Base-by-base conservation (phyloP, 2,329 filamentous ascomycete genomes). In the Fusarium papillatum region DNA sequence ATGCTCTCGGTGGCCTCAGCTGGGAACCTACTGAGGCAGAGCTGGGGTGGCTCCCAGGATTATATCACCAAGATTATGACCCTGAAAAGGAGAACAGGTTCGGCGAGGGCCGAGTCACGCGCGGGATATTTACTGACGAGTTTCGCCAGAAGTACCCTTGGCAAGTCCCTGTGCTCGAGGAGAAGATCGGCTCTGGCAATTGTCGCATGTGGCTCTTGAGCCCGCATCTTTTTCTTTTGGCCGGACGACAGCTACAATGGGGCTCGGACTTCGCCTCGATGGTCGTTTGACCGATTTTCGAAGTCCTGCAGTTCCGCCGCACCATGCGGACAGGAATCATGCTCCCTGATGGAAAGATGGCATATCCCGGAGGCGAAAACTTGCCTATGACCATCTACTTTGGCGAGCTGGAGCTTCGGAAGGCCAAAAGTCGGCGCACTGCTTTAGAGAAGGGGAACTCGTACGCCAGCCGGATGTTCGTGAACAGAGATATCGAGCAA, bases 281-380 rank as follows among this genome's bases (percentile, higher is more conserved):
- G 34, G 60, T 60, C 10, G 22, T 66, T 3, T 16, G 39, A 3
- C 39, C 16, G 2, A 64, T 71, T n/a, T 29, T 67, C 10, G 22
- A 10, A 5, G 10, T 24, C 4, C 5, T 67, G 7, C 60, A 71
- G 10, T 53, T 71, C 24, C 63, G 48, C 2, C 46, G 59, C 4
- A 67, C 69, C 1, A 67, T 71, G 69, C 16, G 34, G 9, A 59
- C 59, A 2, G 19, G 9, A 2, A 9, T 64, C 8, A 19, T 17
- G 5, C n/a, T 67, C 8, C 64, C 69, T 4, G 64, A 71, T 24
- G 64, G 57, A 13, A 59, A 22, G 16, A 60, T 4, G 50, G 50
- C 64, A 10, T 67, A 38, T 22, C 64, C 69, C 4, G 26, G 19
- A 19, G 19, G 53, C 6, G 50, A n/a, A 2, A 11, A 57, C 2